Evolutionary conservation across 2,329 filamentous ascomycete genomes (phyloP), one percentile per base, ranked within the genome.

Genomic region (Amauroascus verrucosus): DNA sequence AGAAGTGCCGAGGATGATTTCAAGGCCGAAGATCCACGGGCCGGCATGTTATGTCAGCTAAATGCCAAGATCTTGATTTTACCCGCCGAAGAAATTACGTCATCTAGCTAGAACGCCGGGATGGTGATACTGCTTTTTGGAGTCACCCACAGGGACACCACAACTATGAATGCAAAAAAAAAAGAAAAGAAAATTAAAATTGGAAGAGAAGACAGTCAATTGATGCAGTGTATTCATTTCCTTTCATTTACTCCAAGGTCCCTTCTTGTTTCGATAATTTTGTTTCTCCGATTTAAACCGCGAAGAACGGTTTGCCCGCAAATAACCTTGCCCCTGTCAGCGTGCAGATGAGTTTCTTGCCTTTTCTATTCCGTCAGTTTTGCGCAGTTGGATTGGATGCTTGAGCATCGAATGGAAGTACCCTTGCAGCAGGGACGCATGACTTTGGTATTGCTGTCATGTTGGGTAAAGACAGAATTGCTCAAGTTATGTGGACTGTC

Each of bases 281-380:
- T 45, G 41, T 33, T 44, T 44, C 48, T 51, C 48, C 48, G 48
- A 20, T 14, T 51, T 8, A 38, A 51, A 51, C 48, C 48, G 48
- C 48, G 26, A 26, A 18, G 28, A 22, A 48, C 33, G 20, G 14
- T 16, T 5, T 48, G n/a, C 9, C 46, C 46, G 46, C 33, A 26
- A 28, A 26, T 48, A 48, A 16, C 46, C 46, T 48, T 51, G 40
- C 37, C 48, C 48, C 48, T 51, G 38, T 44, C 26, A 24, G 38
- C 38, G 9, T 38, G 26, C 26, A 30, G 26, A 30, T 13, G 16
- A 22, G 45, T 28, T 14, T n/a, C n/a, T n/a, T n/a, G 18, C 18
- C 8, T 20, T 6, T 13, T 43, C 18, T 24, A 24, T 43, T 24
- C 28, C 24, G 26, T n/a, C 32, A 16, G 4, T 33, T 28, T 22